A percentile compares a stretch with the other conserved stretches of the same genome.
Conservation (phyloP, 2,329 filamentous ascomycete genomes). For the Boeremia lycopersici region DNA sequence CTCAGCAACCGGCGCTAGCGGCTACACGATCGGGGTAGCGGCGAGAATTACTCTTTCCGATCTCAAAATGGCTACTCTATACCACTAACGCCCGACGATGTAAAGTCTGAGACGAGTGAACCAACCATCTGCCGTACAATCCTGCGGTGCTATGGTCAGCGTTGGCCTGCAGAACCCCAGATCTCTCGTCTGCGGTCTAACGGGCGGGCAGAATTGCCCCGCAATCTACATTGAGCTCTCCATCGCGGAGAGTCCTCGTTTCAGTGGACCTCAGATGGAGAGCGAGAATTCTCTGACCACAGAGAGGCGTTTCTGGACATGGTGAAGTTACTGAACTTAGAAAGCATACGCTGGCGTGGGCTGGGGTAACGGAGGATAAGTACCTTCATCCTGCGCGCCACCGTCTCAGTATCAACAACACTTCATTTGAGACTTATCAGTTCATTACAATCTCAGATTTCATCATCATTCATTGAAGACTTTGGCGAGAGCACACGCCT, state of each 20-base stretch:
- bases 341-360: slow-evolving; percentile 19
- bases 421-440: background rate
- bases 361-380: slow-evolving; percentile 30
- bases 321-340: slow-evolving; percentile 8
- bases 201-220: slow-evolving; percentile 40
- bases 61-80: slow-evolving; percentile 16
- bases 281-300: slow-evolving; percentile 20
- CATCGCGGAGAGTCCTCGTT: slow-evolving; percentile 21
- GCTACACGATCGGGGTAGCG: slow-evolving; percentile 17
- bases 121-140: slow-evolving; percentile 34
- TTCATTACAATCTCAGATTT: background rate
- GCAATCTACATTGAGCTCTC: slow-evolving; percentile 18
- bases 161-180: slow-evolving; percentile 27
- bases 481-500: slow-evolving; percentile 17
- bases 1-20: slow-evolving; percentile 16
- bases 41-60: slow-evolving; percentile 37
- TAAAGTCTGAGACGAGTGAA: slow-evolving; percentile 21
- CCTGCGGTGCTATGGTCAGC: slow-evolving; percentile 17
- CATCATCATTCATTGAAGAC: slow-evolving; percentile 4
- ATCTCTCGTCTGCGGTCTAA: slow-evolving; percentile 13
- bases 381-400: slow-evolving; percentile 11
- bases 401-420: slow-evolving; percentile 1
- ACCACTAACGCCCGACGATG: slow-evolving; percentile 20
- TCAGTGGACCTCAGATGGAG: slow-evolving; percentile 28
- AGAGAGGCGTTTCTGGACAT: slow-evolving; percentile 5